Base-by-base conservation (phyloP, 441 rosid genomes). In the Melastoma candidum region DNA sequence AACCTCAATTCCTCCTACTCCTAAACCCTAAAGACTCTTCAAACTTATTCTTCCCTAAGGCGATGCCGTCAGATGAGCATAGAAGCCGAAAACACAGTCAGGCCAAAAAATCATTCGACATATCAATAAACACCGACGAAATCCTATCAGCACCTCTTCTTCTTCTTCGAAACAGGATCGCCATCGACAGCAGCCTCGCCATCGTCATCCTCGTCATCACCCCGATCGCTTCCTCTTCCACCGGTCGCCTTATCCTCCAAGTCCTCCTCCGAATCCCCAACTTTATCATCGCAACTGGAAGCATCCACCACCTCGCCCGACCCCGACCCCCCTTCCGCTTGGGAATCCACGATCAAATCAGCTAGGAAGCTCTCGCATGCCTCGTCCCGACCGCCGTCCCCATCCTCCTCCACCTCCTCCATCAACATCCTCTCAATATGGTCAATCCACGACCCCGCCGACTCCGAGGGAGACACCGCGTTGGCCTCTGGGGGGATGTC, bases 81-180 rank as follows among this genome's bases (percentile, higher is more conserved):
- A 6, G 8, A 36, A 36, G 6, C 41, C 41, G 7, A 36, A 36
- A 6, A 6, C 41, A 11, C 47, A 4, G 2, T 22, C 11, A 12
- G 2, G 4, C 53, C 6, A 1, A 3, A 22, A 25, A 11, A 52
- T 12, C 47, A 17, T 41, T 14, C 36, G 10, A 47, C 9, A 8
- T 3, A 25, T 39, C 3, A 12, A 61, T 48, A 24, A 1, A 41
- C 10, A 29, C 47, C 25, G 11, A 26, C 22, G 22, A 26, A 32
- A 8, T 25, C 49, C 2, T 7, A 25, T 2, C 51, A 2, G 7
- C 78, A 90, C 97, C 97, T 84, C 67, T 54, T 75, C 67, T 54
- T 75, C 67, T 86, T 90, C 82, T 81, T 90, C 27, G 74, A 72
- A 47, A 59, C 46, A 12, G 73, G 75, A 70, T 78, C 84, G 47